Evolutionary conservation across 176 grass and related monocot genomes (phyloP).

Genomic region (Oryza rufipogon): DNA sequence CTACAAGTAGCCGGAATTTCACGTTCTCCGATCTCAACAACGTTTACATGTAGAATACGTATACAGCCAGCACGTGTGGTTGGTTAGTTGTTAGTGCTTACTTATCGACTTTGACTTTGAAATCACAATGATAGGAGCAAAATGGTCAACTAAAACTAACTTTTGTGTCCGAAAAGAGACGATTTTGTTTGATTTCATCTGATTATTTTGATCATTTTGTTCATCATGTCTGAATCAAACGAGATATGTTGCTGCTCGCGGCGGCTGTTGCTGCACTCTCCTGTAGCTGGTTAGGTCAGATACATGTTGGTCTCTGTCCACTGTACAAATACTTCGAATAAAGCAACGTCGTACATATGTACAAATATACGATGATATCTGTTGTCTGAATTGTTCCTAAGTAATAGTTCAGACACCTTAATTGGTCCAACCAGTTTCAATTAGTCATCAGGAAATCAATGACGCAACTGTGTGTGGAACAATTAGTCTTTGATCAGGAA

Average conservation of each 20-base stretch:
- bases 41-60: neutral
- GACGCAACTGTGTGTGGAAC: neutral
- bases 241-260: neutral
- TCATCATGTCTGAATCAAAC: neutral
- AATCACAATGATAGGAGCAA: neutral
- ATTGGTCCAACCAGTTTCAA: neutral
- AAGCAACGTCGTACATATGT: neutral
- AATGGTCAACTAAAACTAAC: neutral
- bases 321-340: too few species aligned
- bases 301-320: neutral
- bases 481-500: neutral
- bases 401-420: neutral
- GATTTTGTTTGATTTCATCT: neutral
- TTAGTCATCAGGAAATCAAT: constrained; percentile 1
- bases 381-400: neutral
- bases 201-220: neutral
- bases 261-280: neutral
- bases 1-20: neutral
- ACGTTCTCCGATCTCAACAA: neutral
- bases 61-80: neutral
- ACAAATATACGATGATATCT: neutral
- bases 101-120: constrained; percentile 32
- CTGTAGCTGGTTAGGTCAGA: neutral
- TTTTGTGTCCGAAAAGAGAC: neutral
- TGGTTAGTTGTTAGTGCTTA: neutral